Percentiles rank a stretch among this genome's conserved stretches.
phyloP scores from a whole-genome alignment of 441 rosid species.

The Macaranga tanarius region DNA sequence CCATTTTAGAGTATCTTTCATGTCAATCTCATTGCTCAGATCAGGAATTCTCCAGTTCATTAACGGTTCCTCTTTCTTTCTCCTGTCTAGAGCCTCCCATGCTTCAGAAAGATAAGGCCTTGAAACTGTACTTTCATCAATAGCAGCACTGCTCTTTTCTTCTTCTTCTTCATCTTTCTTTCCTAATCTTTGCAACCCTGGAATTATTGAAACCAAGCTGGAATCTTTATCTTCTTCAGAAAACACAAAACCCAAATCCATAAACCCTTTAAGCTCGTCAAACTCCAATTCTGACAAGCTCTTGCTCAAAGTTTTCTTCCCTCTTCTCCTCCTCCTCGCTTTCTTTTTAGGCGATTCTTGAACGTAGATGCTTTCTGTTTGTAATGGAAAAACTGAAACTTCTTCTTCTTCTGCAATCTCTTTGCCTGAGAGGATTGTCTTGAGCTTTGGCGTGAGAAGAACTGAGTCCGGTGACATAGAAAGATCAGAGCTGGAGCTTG shows the following conservation, averaged over 20 bases:
- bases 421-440: conserved; percentile 43
- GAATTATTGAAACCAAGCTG: conserved; percentile 66
- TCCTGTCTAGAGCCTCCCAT: conserved; percentile 49
- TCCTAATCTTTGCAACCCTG: conserved; percentile 61
- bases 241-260: conserved; percentile 88
- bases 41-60: conserved; percentile 62
- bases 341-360: conserved; percentile 4
- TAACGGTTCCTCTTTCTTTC: conserved; percentile 41
- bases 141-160: background rate
- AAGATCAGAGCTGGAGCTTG: conserved; percentile 29
- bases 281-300: conserved; percentile 65
- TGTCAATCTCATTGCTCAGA: conserved; percentile 47
- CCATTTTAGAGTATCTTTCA: conserved; percentile 60
- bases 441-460: conserved; percentile 35
- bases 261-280: conserved; percentile 79
- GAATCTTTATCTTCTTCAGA: conserved; percentile 67
- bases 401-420: conserved; percentile 34
- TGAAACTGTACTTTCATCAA: conserved; percentile 26
- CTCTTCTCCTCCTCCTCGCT: conserved; percentile 17
- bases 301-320: conserved; percentile 34
- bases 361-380: background rate
- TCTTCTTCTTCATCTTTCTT: conserved; percentile 30
- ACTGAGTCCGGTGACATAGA: conserved; percentile 50
- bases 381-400: background rate
- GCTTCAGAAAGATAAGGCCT: conserved; percentile 88